Evolutionary conservation across 192 early-diverging fungal species (phyloP).

Genomic region (Lobosporangium transversale): DNA sequence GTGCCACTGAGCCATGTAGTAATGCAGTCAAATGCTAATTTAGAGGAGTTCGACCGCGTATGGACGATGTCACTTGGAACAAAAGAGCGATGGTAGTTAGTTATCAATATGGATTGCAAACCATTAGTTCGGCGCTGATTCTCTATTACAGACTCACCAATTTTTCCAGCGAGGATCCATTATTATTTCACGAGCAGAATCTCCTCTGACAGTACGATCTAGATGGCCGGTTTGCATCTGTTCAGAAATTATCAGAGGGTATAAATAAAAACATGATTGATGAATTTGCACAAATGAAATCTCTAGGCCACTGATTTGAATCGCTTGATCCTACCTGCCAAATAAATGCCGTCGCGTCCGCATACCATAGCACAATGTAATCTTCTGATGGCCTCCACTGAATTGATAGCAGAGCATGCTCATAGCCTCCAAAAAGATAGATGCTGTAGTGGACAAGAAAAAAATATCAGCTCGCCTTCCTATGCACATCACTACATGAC

Average conservation of each 20-base stretch:
- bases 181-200: conserved; percentile 65
- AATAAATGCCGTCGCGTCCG: conserved; percentile 71
- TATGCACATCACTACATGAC: neutral
- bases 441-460: conserved; percentile 46
- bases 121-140: conserved; percentile 3
- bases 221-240: conserved; percentile 82
- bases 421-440: conserved; percentile 72
- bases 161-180: conserved; percentile 62
- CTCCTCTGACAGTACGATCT: conserved; percentile 69
- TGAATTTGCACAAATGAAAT: no score
- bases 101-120: neutral
- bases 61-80: conserved; percentile 31
- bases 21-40: conserved; percentile 37
- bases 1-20: conserved; percentile 7
- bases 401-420: conserved; percentile 59
- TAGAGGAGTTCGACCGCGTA: conserved; percentile 19
- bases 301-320: neutral
- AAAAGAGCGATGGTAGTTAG: no score
- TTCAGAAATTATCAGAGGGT: no score
- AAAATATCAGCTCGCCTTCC: neutral
- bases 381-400: conserved; percentile 78
- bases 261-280: no score
- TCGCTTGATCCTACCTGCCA: conserved; percentile 74
- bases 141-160: conserved; percentile 41
- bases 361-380: conserved; percentile 69